Percentiles rank a stretch among this genome's conserved stretches.
These are phyloP conservation scores for Torulaspora franciscae DNA, from an alignment of 805 yeast genomes.

Conservation along the genomic window DNA sequence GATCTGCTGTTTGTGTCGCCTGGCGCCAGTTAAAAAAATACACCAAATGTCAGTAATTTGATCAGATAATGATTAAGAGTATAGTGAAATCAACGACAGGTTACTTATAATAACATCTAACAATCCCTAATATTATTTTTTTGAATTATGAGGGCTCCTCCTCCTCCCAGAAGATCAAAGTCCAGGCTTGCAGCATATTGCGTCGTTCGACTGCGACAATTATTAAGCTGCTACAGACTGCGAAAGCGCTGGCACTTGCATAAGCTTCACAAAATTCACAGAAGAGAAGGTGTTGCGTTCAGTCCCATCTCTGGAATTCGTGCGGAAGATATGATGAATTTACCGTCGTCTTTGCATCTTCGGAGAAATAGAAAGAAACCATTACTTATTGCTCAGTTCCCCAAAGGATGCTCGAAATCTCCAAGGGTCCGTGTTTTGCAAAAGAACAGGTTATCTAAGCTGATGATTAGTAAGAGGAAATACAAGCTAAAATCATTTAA, in stretches of 20 bases:
- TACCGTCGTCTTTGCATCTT: conserved; percentile 21
- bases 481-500: conserved; percentile 25
- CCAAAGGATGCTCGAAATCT: conserved; percentile 27
- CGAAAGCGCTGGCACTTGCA: conserved; percentile 27
- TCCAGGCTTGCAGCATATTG: conserved; percentile 18
- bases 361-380: conserved; percentile 25
- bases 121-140: background rate
- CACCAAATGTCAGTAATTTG: too few species aligned
- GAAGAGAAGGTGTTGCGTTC: conserved; percentile 6
- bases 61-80: background rate
- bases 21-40: too few species aligned
- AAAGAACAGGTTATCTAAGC: conserved; percentile 21
- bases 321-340: conserved; percentile 27
- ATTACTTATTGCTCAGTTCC: conserved; percentile 29
- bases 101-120: too few species aligned
- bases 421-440: conserved; percentile 27
- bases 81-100: too few species aligned
- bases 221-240: conserved; percentile 18
- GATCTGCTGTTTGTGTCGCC: conserved; percentile 2
- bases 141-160: conserved; percentile 33
- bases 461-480: conserved; percentile 26
- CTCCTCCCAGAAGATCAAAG: conserved; percentile 30
- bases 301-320: conserved; percentile 21
- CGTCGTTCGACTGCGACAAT: conserved; percentile 14
- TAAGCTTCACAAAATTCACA: conserved; percentile 16